A percentile compares a stretch with the other conserved stretches of the same genome.
phyloP scores from a whole-genome alignment of 140 eudicot genomes.

The Ambrosia hybrid region DNA sequence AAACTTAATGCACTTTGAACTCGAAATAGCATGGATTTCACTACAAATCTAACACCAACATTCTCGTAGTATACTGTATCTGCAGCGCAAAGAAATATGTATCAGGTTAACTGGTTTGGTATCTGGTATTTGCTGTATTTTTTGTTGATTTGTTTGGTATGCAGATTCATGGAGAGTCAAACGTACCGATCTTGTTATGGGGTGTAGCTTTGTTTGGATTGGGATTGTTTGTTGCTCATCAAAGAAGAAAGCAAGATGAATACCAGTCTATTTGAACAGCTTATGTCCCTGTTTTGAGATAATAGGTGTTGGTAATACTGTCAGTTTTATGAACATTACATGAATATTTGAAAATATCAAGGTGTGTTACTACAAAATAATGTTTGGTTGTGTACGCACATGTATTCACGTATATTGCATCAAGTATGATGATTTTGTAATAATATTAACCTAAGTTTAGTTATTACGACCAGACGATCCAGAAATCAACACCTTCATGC shows the following conservation, averaged over 20 bases:
- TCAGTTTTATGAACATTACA: constrained; percentile 4
- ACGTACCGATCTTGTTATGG: constrained; percentile 14
- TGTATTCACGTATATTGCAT: neutral
- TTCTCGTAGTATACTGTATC: too few species aligned
- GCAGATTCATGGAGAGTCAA: constrained; percentile 15
- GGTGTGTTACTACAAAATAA: neutral
- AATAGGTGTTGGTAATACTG: constrained; percentile 4
- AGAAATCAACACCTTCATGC: too few species aligned
- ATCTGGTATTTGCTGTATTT: too few species aligned
- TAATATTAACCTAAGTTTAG: neutral
- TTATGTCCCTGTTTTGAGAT: neutral
- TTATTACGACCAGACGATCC: too few species aligned
- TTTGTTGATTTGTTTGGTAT: too few species aligned
- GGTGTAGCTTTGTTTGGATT: constrained; percentile 21
- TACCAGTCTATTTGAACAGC: constrained; percentile 22
- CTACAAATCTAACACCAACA: too few species aligned
- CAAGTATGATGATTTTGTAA: constrained; percentile 7
- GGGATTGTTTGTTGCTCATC: constrained; percentile 18
- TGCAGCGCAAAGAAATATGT: too few species aligned
- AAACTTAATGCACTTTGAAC: too few species aligned
- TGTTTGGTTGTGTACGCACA: neutral
- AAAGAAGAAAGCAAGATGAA: constrained; percentile 23
- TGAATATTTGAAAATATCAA: constrained; percentile 14
- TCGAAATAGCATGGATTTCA: too few species aligned
- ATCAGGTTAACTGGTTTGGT: too few species aligned